These are phyloP conservation scores for Dryas alaskensis DNA, from an alignment of 306 rosid species.

Conservation along the genomic window DNA sequence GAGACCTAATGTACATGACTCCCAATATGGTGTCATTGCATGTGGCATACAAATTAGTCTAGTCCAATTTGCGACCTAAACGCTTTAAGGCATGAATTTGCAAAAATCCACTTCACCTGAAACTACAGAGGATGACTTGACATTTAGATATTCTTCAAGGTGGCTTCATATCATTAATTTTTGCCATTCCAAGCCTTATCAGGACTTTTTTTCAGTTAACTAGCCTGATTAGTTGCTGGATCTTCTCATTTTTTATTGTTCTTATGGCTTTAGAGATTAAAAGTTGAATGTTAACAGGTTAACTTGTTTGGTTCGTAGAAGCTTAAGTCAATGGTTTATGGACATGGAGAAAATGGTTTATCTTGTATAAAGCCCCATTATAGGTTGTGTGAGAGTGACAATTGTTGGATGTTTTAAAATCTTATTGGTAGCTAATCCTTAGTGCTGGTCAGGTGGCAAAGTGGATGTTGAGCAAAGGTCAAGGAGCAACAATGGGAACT, in stretches of 20 bases:
- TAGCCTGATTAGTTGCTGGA: neutral
- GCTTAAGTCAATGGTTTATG: neutral
- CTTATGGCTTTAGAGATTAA: neutral
- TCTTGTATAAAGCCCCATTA: neutral
- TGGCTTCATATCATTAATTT: neutral
- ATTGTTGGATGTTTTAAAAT: conserved; percentile 5
- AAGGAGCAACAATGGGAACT: conserved; percentile 91
- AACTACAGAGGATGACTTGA: neutral
- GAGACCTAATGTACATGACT: neutral
- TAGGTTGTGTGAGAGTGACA: neutral
- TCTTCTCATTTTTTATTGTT: neutral
- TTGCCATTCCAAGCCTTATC: neutral
- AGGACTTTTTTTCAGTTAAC: neutral
- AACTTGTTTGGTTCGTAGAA: neutral
- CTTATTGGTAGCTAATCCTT: conserved; percentile 20
- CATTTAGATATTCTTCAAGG: neutral
- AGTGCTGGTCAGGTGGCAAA: conserved; percentile 67
- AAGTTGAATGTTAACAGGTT: neutral
- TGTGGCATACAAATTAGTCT: neutral
- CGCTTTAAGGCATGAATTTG: neutral
- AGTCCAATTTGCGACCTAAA: neutral
- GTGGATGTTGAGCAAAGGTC: conserved; percentile 98
- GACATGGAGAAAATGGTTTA: neutral
- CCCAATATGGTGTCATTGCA: neutral
- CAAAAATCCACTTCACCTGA: neutral